Conservation (phyloP, 495 filamentous ascomycete genomes). For the Viridothelium virens region DNA sequence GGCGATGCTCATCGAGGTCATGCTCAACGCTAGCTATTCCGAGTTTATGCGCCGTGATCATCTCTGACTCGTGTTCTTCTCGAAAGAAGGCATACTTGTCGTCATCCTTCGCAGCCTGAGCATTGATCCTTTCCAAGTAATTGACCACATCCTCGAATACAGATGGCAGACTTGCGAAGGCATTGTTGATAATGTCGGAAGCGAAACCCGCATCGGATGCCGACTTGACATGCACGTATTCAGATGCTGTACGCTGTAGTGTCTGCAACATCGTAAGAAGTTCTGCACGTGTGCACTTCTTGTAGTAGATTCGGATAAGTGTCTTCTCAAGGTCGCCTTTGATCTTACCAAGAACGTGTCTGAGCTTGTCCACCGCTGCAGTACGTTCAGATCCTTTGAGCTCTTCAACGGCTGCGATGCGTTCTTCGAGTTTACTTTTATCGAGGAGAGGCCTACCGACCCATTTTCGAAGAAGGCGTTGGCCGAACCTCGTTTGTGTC, state of each 20-base stretch:
- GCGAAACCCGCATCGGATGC: slow-evolving; percentile 64
- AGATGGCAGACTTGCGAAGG: slow-evolving; percentile 66
- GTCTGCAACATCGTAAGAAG: slow-evolving; percentile 78
- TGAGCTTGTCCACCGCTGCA: slow-evolving; percentile 62
- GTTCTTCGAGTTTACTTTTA: slow-evolving; percentile 64
- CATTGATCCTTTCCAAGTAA: slow-evolving; percentile 79
- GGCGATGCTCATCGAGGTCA: slow-evolving; percentile 69
- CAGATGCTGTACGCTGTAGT: slow-evolving; percentile 67
- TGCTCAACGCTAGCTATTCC: slow-evolving; percentile 86
- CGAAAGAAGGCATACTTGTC: slow-evolving; percentile 94
- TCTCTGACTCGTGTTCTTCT: slow-evolving; percentile 75
- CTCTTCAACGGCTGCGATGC: slow-evolving; percentile 86
- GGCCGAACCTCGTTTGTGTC: slow-evolving; percentile 83
- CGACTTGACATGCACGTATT: slow-evolving; percentile 59
- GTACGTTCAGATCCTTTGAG: slow-evolving; percentile 60
- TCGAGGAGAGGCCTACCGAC: slow-evolving; percentile 87
- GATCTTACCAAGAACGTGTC: slow-evolving; percentile 57
- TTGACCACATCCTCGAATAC: slow-evolving; percentile 61
- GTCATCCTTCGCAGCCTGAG: slow-evolving; percentile 71
- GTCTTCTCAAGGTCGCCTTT: slow-evolving; percentile 83
- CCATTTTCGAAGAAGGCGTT: slow-evolving; percentile 85
- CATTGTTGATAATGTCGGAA: slow-evolving; percentile 60
- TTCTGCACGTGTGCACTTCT: slow-evolving; percentile 76
- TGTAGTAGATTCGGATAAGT: slow-evolving; percentile 90
- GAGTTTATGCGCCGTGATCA: slow-evolving; percentile 78